Base-by-base conservation (phyloP, 2,329 filamentous ascomycete genomes). In the Amauroascus verrucosus region DNA sequence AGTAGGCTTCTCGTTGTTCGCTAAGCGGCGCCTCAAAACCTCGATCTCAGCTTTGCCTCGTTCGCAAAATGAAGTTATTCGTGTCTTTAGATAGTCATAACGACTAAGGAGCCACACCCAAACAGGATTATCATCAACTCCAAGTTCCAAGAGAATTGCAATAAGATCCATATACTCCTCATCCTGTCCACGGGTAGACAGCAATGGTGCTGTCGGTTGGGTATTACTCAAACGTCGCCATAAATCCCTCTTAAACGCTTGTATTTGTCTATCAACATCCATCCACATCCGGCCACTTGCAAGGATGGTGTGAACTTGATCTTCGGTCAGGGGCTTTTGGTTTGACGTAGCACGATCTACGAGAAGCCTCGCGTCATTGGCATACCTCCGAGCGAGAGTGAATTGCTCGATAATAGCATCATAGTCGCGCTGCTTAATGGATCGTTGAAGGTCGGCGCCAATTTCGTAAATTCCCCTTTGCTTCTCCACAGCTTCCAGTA, bases 111-210 rank as follows among this genome's bases (percentile, higher is more conserved):
- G 80, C 90, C 93, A 98, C 9, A 94, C 79, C 87, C 88, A 95
- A 57, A 98, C 95, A 1, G 93, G 93, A 62, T 95, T 98, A 56
- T 97, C 89, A 8, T 95, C 86, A 1, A 95, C 89, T 6, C 93
- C 94, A 18, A 98, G 75, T 67, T 98, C 91, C n/a, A 98, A 73
- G 51, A 98, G 76, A 33, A 96, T 76, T 20, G 83, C 78, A 52
- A 98, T 97, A 46, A 96, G 76, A 65, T 95, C 88, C 81, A 96
- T 88, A 63, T 96, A 86, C 66, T 95, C 88, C 64, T 91, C 88
- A 5, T 79, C 75, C 37, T 83, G 75, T 2, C 70, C 71, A 2
- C 70, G 69, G 64, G 63, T 73, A 67, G 59, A 82, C 74, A 48
- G 75, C 60, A 64, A 76, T 73, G 50, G 78, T 66, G 58, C 77